Base-by-base conservation (phyloP, 495 filamentous ascomycete species). In the Penicillium taxi region DNA sequence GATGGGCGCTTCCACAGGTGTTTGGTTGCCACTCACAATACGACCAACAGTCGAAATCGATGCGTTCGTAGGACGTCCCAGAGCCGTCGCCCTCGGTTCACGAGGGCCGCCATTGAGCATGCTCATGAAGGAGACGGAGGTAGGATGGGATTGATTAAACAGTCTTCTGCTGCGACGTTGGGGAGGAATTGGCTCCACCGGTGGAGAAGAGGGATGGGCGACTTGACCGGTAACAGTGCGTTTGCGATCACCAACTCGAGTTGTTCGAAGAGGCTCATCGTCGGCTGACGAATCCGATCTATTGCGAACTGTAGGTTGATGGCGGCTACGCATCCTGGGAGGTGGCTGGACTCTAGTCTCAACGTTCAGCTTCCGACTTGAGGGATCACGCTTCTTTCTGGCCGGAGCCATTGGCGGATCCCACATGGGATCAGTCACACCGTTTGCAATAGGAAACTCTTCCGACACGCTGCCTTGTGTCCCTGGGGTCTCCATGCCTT, bases 221-320 rank as follows among this genome's bases (percentile, higher is more conserved):
- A 76, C 75, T 48, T 90, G 83, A 2, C 88, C 88, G 19, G 88
- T 90, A 11, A 90, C 72, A 4, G 87, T 94, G 41, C 88, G 74
- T 62, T 94, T 95, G 52, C 85, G 75, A 44, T 81, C 82, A 6
- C 66, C 60, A 19, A 62, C 45, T 34, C 56, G 52, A 16, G 54
- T 45, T 3, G 52, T 51, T 29, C 52, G 52, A n/a, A 59, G 55
- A 13, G 55, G 42, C 14, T 67, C 63, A 44, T 55, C 58, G 45
- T 67, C 62, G 27, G 47, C 25, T 9, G 58, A 48, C 5, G 33
- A 33, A 12, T 73, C 72, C 17, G 26, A 20, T 78, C 70, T 39
- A 66, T 59, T 54, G 74, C 56, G 45, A 55, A n/a, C 52, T 56
- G 69, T 45, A 41, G 72, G 62, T 61, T 64, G 56, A 21, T 65